These are phyloP conservation scores for Rugonectria rugulosa DNA, from an alignment of 2,329 filamentous ascomycete species.

Conservation along the genomic window DNA sequence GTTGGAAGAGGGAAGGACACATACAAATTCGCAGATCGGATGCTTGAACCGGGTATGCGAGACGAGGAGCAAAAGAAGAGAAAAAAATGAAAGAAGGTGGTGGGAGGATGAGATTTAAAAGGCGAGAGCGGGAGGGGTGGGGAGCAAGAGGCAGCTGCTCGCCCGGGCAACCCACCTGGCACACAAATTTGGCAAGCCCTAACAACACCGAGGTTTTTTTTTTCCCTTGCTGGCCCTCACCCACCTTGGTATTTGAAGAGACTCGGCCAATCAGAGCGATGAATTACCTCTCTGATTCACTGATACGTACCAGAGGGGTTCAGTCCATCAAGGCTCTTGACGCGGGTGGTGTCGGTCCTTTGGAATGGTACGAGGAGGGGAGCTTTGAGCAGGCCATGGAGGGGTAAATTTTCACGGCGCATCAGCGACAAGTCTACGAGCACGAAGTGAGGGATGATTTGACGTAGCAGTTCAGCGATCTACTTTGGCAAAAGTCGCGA, in stretches of 20 bases:
- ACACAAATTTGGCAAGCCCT: conserved; percentile 41
- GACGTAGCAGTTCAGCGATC: neutral
- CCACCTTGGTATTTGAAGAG: conserved; percentile 26
- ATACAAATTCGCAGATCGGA: conserved; percentile 53
- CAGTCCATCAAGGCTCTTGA: conserved; percentile 21
- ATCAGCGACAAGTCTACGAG: conserved; percentile 10
- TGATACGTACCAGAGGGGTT: conserved; percentile 18
- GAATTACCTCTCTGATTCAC: conserved; percentile 1
- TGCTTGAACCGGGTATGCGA: conserved; percentile 56
- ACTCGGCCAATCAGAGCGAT: conserved; percentile 31
- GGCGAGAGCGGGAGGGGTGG: conserved; percentile 39
- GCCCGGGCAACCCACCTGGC: conserved; percentile 46
- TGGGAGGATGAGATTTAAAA: conserved; percentile 52
- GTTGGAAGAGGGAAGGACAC: conserved; percentile 28
- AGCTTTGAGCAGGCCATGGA: conserved; percentile 9
- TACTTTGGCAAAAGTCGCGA: too few species aligned
- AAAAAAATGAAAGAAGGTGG: conserved; percentile 46
- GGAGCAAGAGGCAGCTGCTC: conserved; percentile 36
- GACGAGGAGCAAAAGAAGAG: conserved; percentile 50
- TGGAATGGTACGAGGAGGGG: conserved; percentile 37
- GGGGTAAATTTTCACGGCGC: conserved; percentile 16
- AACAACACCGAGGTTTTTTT: conserved; percentile 44
- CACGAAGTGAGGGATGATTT: neutral
- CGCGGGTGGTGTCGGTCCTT: conserved; percentile 15
- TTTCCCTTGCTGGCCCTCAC: conserved; percentile 11